Percentiles rank a stretch among this genome's conserved stretches.
These are phyloP conservation scores for Plasmodium cynomolgi DNA, from an alignment of 169 alveolate genomes.

Conservation along the genomic window DNA sequence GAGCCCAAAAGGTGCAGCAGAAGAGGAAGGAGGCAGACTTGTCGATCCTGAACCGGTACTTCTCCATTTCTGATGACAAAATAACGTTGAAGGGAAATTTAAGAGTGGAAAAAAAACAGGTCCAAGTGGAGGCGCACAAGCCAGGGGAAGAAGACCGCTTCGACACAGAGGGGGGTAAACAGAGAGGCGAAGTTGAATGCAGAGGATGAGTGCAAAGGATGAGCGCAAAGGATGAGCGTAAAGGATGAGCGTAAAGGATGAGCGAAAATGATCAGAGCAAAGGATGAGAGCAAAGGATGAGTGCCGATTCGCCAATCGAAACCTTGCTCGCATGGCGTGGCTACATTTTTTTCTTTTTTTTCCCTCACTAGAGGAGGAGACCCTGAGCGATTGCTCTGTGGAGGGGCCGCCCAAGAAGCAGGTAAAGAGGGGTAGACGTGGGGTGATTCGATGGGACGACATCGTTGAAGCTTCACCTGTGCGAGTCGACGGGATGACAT, in stretches of 20 bases:
- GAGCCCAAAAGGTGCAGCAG: background rate
- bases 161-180: background rate
- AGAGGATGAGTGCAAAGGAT: background rate
- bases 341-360: constrained; percentile 1
- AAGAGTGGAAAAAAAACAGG: constrained; percentile 3
- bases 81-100: background rate
- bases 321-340: background rate
- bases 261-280: too few species aligned
- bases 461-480: background rate
- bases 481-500: background rate
- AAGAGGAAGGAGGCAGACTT: constrained; percentile 33
- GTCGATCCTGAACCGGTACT: constrained; percentile 20
- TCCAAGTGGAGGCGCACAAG: background rate
- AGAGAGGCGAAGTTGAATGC: background rate
- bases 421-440: background rate
- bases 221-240: background rate
- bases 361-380: constrained; percentile 17
- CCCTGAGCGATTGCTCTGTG: background rate
- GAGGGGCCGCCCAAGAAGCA: constrained; percentile 29
- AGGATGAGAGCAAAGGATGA: background rate
- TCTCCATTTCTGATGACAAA: constrained; percentile 25
- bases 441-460: background rate
- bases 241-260: too few species aligned
- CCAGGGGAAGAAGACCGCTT: background rate
- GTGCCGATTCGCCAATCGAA: background rate